A percentile compares a stretch with the other conserved stretches of the same genome.
Conservation (phyloP, 2,329 filamentous ascomycete genomes). For the Acrodontium crateriforme region DNA sequence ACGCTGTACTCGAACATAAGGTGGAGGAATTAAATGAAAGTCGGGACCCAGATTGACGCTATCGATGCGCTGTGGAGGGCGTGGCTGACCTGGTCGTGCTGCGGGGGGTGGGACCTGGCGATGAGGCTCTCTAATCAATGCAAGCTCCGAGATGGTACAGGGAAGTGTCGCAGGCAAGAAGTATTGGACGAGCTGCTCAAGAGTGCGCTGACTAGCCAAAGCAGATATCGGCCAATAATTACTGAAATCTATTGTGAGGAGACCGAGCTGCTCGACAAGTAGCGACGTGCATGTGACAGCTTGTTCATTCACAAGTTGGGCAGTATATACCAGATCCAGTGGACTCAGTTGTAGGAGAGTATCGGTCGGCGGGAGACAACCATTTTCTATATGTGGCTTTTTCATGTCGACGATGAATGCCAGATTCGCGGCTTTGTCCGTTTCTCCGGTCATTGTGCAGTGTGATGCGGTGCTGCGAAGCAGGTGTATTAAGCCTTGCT, state of each 20-base stretch:
- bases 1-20: conserved; percentile 59
- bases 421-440: background rate
- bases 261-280: conserved; percentile 3
- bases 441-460: no score
- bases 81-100: conserved; percentile 15
- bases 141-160: conserved; percentile 16
- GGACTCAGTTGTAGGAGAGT: conserved; percentile 11
- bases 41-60: conserved; percentile 18
- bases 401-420: background rate
- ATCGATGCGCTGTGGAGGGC: conserved; percentile 16
- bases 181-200: background rate
- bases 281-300: conserved; percentile 8
- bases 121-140: conserved; percentile 13
- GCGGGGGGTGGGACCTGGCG: conserved; percentile 6
- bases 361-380: conserved; percentile 1
- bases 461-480: no score
- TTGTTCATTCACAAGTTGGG: conserved; percentile 23
- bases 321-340: conserved; percentile 19
- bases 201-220: background rate
- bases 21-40: conserved; percentile 50
- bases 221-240: background rate
- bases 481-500: background rate
- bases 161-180: conserved; percentile 6
- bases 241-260: background rate
- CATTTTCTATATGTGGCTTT: background rate